Conservation (phyloP, 1,139 yeast species). For the Saccharomyces hybrid region DNA sequence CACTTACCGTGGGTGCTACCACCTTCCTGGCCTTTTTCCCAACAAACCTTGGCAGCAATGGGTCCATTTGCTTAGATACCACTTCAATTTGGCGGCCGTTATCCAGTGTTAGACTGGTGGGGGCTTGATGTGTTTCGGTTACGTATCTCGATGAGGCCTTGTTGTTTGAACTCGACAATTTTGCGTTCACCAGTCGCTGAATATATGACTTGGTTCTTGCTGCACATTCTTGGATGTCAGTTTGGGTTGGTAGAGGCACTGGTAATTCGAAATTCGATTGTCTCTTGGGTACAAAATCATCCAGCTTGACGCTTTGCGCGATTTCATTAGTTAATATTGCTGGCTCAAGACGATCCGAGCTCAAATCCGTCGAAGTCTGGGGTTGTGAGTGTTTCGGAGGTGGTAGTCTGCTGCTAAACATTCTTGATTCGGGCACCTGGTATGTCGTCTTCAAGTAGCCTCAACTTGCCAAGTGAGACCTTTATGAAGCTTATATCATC, state of each 20-base stretch:
- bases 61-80: constrained; percentile 64
- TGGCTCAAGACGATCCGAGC: not conserved
- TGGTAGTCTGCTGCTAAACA: not conserved
- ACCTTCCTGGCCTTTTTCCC: constrained; percentile 68
- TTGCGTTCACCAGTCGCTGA: constrained; percentile 38
- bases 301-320: constrained; percentile 18
- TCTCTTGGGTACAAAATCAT: constrained; percentile 43
- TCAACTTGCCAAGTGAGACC: too few species aligned
- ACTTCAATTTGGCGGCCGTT: constrained; percentile 42
- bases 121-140: constrained; percentile 5
- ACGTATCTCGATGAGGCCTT: constrained; percentile 2
- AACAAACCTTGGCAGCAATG: constrained; percentile 63
- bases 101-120: not conserved
- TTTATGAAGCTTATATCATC: not conserved
- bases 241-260: constrained; percentile 37
- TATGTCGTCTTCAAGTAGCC: not conserved
- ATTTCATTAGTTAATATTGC: constrained; percentile 9
- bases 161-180: constrained; percentile 30
- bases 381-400: not conserved
- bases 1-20: constrained; percentile 62
- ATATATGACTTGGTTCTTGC: constrained; percentile 44
- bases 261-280: constrained; percentile 34
- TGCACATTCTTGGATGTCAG: constrained; percentile 36
- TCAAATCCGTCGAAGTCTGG: not conserved
- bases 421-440: not conserved